Percentiles rank a stretch among this genome's conserved stretches.
Evolutionary conservation across 805 yeast species (phyloP).

Genomic region (Cyberlindnera petersonii): DNA sequence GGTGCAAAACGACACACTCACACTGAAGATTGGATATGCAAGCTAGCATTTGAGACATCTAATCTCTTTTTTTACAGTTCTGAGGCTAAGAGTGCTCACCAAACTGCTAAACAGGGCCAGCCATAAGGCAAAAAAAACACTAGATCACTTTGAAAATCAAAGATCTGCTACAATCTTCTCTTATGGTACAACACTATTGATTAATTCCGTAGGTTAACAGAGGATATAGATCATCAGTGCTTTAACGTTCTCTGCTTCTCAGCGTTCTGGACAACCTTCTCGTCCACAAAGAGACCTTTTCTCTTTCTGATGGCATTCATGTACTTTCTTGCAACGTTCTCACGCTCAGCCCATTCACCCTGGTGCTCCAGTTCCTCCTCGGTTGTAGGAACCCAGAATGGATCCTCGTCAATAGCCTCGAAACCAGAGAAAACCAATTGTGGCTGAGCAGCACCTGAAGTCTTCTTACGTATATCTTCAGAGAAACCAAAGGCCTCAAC

Average conservation of each 20-base stretch:
- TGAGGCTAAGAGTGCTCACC: no score
- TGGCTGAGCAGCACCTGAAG: conserved; percentile 97
- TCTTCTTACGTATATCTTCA: conserved; percentile 87
- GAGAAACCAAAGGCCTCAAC: conserved; percentile 95
- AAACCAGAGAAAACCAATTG: conserved; percentile 89
- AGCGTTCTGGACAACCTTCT: conserved; percentile 85
- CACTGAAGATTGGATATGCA: no score
- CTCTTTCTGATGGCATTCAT: conserved; percentile 78
- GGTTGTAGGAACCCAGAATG: conserved; percentile 98
- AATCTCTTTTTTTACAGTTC: no score
- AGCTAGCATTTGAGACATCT: no score
- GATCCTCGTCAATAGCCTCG: conserved; percentile 84
- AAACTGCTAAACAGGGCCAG: no score
- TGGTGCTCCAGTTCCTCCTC: conserved; percentile 92
- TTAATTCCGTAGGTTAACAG: no score
- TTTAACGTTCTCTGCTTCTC: conserved; percentile 91
- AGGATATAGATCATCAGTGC: conserved; percentile 56
- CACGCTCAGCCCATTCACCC: conserved; percentile 91
- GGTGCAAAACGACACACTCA: no score
- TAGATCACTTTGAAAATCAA: no score
- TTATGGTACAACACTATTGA: no score
- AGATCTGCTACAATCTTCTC: no score
- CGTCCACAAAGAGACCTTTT: conserved; percentile 87
- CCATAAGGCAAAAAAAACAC: no score
- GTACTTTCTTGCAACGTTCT: conserved; percentile 82